Evolutionary conservation across 1,284 basidiomycete genomes (phyloP).

Genomic region (Phlebopus sp.): DNA sequence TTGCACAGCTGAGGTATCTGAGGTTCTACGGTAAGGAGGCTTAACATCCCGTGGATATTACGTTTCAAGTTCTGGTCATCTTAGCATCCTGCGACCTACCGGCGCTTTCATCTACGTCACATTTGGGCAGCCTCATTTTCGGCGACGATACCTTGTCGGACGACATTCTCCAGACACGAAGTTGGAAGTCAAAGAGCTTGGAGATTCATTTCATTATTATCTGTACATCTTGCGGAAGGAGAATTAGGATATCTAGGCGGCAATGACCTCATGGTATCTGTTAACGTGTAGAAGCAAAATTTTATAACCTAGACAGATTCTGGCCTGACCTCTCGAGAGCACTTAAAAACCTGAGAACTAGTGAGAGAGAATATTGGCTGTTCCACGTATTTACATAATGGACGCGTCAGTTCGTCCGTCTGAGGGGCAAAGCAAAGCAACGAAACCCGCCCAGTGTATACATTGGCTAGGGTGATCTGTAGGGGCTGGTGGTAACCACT

Average conservation of each 20-base stretch:
- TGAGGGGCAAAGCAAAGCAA: no score
- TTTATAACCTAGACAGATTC: no score
- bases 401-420: no score
- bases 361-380: no score
- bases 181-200: slow-evolving; percentile 63
- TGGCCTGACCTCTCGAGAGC: no score
- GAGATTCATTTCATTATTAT: slow-evolving; percentile 85
- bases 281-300: no score
- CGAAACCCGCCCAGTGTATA: neutral
- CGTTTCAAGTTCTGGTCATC: neutral
- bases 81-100: slow-evolving; percentile 60
- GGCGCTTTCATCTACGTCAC: slow-evolving; percentile 84
- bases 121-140: slow-evolving; percentile 91
- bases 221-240: slow-evolving; percentile 56
- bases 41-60: neutral
- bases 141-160: slow-evolving; percentile 63
- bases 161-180: slow-evolving; percentile 43
- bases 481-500: neutral
- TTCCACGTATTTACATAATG: no score
- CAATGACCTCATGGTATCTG: no score
- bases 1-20: slow-evolving; percentile 79
- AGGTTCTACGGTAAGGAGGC: slow-evolving; percentile 65
- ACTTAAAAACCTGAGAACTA: no score
- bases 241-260: slow-evolving; percentile 12
- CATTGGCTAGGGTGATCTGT: neutral